Evolutionary conservation across 2,329 filamentous ascomycete genomes (phyloP), one percentile per base, ranked within the genome.

Genomic region (Sarocladium brachiariae): DNA sequence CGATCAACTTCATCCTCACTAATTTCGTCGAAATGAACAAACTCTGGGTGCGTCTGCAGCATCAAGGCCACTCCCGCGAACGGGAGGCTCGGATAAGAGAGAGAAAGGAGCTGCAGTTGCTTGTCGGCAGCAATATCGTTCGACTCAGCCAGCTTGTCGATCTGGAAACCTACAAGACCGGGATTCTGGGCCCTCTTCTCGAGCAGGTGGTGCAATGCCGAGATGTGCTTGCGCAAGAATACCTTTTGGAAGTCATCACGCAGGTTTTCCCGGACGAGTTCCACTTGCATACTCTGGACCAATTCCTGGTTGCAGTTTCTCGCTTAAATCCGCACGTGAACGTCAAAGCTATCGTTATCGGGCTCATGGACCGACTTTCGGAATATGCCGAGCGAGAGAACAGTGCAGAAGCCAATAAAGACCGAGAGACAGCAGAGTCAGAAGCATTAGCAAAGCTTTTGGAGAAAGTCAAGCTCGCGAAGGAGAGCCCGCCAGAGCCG

Each of bases 11-110:
- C 65, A 86, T 97, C 51, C 73, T 99, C 63, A 99, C 93, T 54
- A 99, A 99, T 63, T 99, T 99, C 64, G 93, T 99, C 59, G 93
- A 99, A 71, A 99, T 99, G 93, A 99, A 99, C 73, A 99, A 99
- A 77, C 78, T 99, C 30, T 99, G 93, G 93, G 93, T 99, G 55
- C 85, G 93, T 38, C 74, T 97, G 63, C 93, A 99, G 67, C 93
- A 99, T 67, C 93, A 99, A 66, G 93, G 93, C 23, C 93, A 96
- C 65, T 99, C 93, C 34, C 81, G 92, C 61, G 93, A 99, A 69
- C 79, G 93, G 49, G 93, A 99, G 56, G 86, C 95, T 71, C 80
- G 93, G 59, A 96, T 90, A 52, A 90, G 93, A 62, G 93, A 99
- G 72, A 80, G 93, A 60, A 91, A 95, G 66, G 95, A 99, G 71